These are phyloP conservation scores for Xerocomellus dryophilus DNA, from an alignment of 768 basidiomycete genomes.

Conservation along the genomic window DNA sequence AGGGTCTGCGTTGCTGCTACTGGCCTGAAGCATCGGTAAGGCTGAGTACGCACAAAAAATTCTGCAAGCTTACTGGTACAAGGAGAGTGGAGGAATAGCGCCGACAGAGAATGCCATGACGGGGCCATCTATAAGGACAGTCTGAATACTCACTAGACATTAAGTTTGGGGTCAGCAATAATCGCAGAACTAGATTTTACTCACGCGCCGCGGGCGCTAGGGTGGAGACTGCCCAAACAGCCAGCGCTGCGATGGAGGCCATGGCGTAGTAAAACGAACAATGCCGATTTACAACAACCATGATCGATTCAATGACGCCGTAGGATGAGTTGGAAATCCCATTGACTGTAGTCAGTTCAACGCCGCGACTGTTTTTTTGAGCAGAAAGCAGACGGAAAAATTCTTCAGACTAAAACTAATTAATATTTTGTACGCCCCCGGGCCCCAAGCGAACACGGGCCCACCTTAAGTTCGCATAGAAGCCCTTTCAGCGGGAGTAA, in stretches of 20 bases:
- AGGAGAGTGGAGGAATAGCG: conserved; percentile 12
- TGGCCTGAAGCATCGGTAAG: conserved; percentile 7
- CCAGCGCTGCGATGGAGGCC: background rate
- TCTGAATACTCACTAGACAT: conserved; percentile 9
- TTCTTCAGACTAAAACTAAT: conserved; percentile 14
- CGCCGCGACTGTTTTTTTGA: background rate
- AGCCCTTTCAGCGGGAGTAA: conserved; percentile 12
- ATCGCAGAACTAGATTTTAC: background rate
- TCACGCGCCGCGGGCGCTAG: conserved; percentile 14
- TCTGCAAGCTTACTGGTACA: conserved; percentile 7
- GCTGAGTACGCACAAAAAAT: background rate
- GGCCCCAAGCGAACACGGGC: background rate
- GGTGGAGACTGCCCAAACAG: conserved; percentile 10
- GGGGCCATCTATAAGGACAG: conserved; percentile 11
- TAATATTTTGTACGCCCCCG: background rate
- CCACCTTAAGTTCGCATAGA: conserved; percentile 12
- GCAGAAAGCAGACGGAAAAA: conserved; percentile 17
- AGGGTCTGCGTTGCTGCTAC: background rate
- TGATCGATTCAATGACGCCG: conserved; percentile 1
- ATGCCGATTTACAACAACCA: background rate
- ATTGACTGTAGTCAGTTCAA: conserved; percentile 9
- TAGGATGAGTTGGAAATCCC: conserved; percentile 16
- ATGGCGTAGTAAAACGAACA: conserved; percentile 11
- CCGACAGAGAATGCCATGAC: conserved; percentile 16
- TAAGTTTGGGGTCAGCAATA: background rate